Conservation (phyloP, 2,329 filamentous ascomycete genomes). For the Neonectria coccinea region DNA sequence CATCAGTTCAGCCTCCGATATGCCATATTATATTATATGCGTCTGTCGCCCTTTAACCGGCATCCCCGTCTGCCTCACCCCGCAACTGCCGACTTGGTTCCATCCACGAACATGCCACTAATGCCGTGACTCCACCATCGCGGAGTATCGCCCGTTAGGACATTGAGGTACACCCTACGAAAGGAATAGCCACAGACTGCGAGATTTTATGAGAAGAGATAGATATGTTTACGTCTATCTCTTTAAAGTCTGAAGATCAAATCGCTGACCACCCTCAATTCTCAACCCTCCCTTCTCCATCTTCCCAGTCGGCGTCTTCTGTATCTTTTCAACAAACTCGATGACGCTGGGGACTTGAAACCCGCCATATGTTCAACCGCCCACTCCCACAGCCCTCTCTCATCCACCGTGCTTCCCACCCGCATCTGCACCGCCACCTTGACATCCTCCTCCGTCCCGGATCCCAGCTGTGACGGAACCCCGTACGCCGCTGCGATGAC, state of each 20-base stretch:
- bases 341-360: conserved; percentile 13
- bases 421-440: conserved; percentile 17
- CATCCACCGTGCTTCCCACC: background rate
- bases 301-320: conserved; percentile 19
- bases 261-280: conserved; percentile 3
- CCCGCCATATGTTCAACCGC: conserved; percentile 11
- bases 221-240: background rate
- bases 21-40: background rate
- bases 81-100: too few relatives aligned
- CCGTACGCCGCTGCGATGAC: conserved; percentile 19
- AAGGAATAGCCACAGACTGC: too few relatives aligned
- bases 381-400: conserved; percentile 15
- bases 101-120: background rate
- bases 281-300: conserved; percentile 8
- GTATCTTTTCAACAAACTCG: conserved; percentile 12
- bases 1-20: too few relatives aligned
- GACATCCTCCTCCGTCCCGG: conserved; percentile 15
- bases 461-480: background rate
- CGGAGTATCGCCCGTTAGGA: conserved; percentile 9
- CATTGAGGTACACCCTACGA: too few relatives aligned
- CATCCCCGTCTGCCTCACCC: background rate
- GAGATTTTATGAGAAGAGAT: too few relatives aligned
- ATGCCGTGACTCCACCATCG: conserved; percentile 7
- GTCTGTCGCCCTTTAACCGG: background rate
- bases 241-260: conserved; percentile 2